A percentile compares a stretch with the other conserved stretches of the same genome.
phyloP scores from a whole-genome alignment of 2,329 filamentous ascomycete genomes.

The Cordyceps farinosa region DNA sequence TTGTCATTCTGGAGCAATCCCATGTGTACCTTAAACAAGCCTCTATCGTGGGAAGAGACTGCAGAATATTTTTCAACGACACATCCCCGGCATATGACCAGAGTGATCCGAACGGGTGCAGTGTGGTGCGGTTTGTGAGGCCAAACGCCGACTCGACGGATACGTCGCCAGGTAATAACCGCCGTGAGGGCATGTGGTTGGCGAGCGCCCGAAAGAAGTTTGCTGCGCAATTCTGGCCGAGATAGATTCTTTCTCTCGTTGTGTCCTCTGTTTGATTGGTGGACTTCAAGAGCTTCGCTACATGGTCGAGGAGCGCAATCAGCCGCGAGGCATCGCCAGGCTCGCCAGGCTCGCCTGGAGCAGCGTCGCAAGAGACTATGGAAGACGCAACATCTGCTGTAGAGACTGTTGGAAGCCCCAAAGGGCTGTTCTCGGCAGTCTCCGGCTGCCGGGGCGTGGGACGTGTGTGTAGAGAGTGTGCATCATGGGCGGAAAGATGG shows the following conservation, averaged over 20 bases:
- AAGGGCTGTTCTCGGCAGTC: background rate
- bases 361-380: too few species aligned
- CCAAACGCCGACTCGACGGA: slow-evolving; percentile 8
- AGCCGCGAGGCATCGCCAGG: background rate
- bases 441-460: background rate
- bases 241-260: background rate
- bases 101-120: slow-evolving; percentile 1
- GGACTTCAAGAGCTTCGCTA: background rate
- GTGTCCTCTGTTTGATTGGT: background rate
- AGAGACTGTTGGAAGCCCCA: too few species aligned
- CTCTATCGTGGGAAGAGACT: background rate
- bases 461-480: background rate
- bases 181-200: background rate
- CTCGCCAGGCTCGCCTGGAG: too few species aligned
- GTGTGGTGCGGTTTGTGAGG: slow-evolving; percentile 1
- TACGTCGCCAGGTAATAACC: background rate
- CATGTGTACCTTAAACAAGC: background rate
- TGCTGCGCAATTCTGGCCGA: background rate
- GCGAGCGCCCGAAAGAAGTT: background rate
- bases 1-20: too few species aligned
- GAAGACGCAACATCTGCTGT: too few species aligned
- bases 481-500: background rate
- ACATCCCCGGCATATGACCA: background rate
- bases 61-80: background rate
- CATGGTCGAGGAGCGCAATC: background rate